These are phyloP conservation scores for Lactifluus subvellereus DNA, from an alignment of 768 basidiomycete genomes.

Conservation along the genomic window DNA sequence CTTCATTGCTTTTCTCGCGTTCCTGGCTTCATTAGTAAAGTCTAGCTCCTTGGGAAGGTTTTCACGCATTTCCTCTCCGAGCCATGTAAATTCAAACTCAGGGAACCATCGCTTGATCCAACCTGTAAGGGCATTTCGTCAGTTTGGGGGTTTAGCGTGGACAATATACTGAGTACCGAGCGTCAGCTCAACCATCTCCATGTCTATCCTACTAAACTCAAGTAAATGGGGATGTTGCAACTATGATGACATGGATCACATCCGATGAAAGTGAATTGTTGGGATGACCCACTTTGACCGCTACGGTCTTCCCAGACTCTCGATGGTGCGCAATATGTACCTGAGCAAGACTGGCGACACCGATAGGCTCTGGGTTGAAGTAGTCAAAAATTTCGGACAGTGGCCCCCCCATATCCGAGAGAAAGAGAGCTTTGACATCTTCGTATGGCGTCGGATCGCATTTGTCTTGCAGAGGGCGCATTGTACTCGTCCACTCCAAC, in stretches of 20 bases:
- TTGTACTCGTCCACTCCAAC: constrained; percentile 53
- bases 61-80: constrained; percentile 89
- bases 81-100: constrained; percentile 90
- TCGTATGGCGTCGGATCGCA: constrained; percentile 86
- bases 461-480: constrained; percentile 76
- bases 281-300: constrained; percentile 62
- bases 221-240: constrained; percentile 90
- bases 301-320: constrained; percentile 67
- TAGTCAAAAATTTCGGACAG: constrained; percentile 75
- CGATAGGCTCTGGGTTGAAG: constrained; percentile 84
- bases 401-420: constrained; percentile 67
- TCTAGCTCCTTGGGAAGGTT: constrained; percentile 94
- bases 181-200: constrained; percentile 74
- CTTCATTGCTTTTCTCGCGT: constrained; percentile 61
- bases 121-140: constrained; percentile 34
- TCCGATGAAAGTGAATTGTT: not conserved
- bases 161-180: constrained; percentile 42
- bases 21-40: constrained; percentile 84
- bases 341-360: constrained; percentile 94
- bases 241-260: constrained; percentile 32
- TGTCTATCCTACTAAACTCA: constrained; percentile 89
- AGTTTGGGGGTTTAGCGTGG: constrained; percentile 1
- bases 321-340: constrained; percentile 81
- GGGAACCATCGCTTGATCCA: constrained; percentile 94
- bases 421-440: constrained; percentile 69